Conservation (phyloP, 768 basidiomycete genomes). For the Polyporus arcularius region DNA sequence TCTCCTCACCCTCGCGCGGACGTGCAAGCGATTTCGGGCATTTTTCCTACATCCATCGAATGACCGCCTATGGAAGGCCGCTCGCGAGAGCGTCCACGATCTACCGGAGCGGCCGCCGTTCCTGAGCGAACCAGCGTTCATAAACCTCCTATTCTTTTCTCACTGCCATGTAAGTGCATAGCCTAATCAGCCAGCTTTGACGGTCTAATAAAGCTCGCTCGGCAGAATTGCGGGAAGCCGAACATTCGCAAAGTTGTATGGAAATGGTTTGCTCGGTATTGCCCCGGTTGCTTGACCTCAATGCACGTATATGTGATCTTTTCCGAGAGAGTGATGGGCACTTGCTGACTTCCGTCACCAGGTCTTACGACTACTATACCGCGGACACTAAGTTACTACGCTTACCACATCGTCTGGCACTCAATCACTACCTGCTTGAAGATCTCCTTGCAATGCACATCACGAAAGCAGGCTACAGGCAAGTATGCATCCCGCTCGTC, state of each 20-base stretch:
- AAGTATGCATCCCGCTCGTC: too few species aligned
- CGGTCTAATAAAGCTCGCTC: neutral
- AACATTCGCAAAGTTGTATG: neutral
- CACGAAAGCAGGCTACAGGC: too few species aligned
- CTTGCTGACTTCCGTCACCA: too few species aligned
- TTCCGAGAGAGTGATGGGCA: too few species aligned
- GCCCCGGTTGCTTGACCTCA: neutral
- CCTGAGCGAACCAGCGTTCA: neutral
- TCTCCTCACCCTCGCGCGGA: conserved; percentile 2
- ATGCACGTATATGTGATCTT: neutral
- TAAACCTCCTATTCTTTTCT: neutral
- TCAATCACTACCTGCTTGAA: too few species aligned
- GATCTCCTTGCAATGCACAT: too few species aligned
- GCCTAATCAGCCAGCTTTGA: neutral
- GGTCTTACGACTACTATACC: too few species aligned
- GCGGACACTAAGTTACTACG: too few species aligned
- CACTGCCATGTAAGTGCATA: neutral
- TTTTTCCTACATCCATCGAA: neutral
- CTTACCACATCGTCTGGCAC: too few species aligned
- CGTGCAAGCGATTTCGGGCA: conserved; percentile 7
- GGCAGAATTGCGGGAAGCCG: neutral
- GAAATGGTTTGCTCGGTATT: neutral
- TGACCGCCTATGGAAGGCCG: neutral
- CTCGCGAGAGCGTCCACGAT: neutral
- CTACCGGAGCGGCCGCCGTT: neutral